Evolutionary conservation across 1,284 basidiomycete genomes (phyloP).

Genomic region (Ustilago nuda): DNA sequence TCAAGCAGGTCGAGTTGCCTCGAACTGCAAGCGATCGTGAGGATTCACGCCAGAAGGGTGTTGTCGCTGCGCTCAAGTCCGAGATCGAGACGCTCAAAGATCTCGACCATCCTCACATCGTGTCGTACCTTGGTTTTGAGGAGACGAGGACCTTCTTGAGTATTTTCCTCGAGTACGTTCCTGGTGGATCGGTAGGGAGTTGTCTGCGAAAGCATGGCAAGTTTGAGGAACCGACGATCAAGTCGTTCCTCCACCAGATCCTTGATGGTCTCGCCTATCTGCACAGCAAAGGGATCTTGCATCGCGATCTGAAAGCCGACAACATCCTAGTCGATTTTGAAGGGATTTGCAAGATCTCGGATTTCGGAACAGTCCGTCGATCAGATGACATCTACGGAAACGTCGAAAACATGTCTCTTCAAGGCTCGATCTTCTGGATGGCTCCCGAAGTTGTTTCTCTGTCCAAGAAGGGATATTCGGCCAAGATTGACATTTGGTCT

Average conservation of each 20-base stretch:
- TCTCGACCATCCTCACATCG: conserved; percentile 95
- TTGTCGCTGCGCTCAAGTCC: conserved; percentile 90
- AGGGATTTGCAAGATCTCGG: conserved; percentile 96
- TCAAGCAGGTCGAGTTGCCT: conserved; percentile 98
- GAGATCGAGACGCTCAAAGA: conserved; percentile 95
- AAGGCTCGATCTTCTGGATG: conserved; percentile 99
- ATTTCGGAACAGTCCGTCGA: conserved; percentile 76
- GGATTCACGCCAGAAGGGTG: conserved; percentile 83
- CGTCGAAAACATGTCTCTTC: conserved; percentile 81
- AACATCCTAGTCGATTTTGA: conserved; percentile 95
- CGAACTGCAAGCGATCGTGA: conserved; percentile 88
- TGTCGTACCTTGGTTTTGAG: conserved; percentile 92
- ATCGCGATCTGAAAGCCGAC: conserved; percentile 97
- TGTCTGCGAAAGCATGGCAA: conserved; percentile 92
- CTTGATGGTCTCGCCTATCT: conserved; percentile 91
- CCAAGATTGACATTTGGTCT: conserved; percentile 98
- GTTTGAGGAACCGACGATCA: conserved; percentile 90
- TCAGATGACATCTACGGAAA: conserved; percentile 82
- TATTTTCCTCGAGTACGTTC: conserved; percentile 86
- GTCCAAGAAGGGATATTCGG: conserved; percentile 83
- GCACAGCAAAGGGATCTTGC: conserved; percentile 89
- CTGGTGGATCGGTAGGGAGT: conserved; percentile 94
- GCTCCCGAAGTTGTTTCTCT: conserved; percentile 93
- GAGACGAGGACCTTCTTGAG: conserved; percentile 88
- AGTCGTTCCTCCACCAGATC: conserved; percentile 92